Evolutionary conservation across 192 early-diverging fungal genomes (phyloP), one percentile per base, ranked within the genome.

Genomic region (Coemansia sp.): DNA sequence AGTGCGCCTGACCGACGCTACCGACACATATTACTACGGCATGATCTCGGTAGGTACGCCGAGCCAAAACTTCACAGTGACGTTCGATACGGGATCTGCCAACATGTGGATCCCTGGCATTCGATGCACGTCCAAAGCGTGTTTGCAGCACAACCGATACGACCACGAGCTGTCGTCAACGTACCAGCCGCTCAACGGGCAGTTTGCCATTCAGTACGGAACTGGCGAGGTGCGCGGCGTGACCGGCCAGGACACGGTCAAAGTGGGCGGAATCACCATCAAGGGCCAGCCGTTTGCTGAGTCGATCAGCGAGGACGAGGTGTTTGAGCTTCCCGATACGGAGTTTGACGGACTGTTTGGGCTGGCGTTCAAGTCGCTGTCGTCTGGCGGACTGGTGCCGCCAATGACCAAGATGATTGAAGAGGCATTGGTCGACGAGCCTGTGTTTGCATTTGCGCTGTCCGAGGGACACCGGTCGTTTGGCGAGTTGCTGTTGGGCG

Each of bases 11-110:
- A 78, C 75, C 13, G 75, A 78, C 23, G 75, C 75, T 48, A 78
- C 75, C 2, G 83, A 84, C 29, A 67, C 64, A 1, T 69, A 90
- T 69, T 83, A 83, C 71, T 83, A 79, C 41, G 89, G 86, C 20
- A 61, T 81, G 0, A 80, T 91, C 22, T 79, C 82, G 6, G 61
- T 91, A 4, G 90, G 90, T 52, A 86, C 86, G 6, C 90, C 90
- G 9, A 75, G 83, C 13, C 88, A 88, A 55, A 63, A 64, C 20
- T 90, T 90, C 51, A 83, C 84, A 14, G 70, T 90, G 57, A 85
- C 84, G 26, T 88, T 91, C 59, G 90, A 91, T 57, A 91, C 90
- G 0, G 90, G 90, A 7, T 88, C 87, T n/a, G 77, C 84, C 23
- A 87, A 89, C 71, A 66, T 91, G 41, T 91, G 90, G 88, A 69